Evolutionary conservation across 73 alveolate species (phyloP).

Genomic region (Tetrahymena malaccensis): DNA sequence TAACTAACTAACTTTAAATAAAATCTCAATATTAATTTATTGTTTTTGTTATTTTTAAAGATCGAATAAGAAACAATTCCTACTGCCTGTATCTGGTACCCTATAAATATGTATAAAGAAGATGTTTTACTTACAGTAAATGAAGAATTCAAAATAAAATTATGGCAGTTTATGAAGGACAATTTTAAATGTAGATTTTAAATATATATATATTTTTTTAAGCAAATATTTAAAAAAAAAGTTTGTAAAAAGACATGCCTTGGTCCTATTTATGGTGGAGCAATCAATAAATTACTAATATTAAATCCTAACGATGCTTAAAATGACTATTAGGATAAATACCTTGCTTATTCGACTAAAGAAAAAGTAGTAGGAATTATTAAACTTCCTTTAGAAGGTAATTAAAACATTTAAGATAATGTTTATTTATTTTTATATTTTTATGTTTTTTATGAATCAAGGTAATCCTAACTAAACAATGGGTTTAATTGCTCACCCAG

Average conservation of each 20-base stretch:
- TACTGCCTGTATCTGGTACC: conserved; percentile 91
- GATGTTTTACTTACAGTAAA: conserved; percentile 86
- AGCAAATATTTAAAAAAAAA: conserved; percentile 12
- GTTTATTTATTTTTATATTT: background rate
- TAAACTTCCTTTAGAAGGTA: conserved; percentile 93
- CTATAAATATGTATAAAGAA: conserved; percentile 81
- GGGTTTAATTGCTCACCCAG: conserved; percentile 98
- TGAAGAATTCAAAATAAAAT: conserved; percentile 86
- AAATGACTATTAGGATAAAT: conserved; percentile 58
- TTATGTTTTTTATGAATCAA: background rate
- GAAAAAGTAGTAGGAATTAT: conserved; percentile 93
- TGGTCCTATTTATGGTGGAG: conserved; percentile 98
- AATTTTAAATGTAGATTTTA: background rate
- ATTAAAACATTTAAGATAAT: background rate
- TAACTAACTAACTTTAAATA: too few relatives aligned
- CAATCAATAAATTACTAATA: conserved; percentile 66
- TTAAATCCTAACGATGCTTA: conserved; percentile 50
- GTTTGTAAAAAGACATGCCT: conserved; percentile 88
- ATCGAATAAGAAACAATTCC: conserved; percentile 79
- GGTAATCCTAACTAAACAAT: conserved; percentile 90
- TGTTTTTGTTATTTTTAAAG: conserved; percentile 7
- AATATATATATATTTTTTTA: too few relatives aligned
- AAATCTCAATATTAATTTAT: too few relatives aligned
- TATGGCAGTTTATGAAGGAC: conserved; percentile 64
- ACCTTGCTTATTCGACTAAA: conserved; percentile 78